Conservation (phyloP, 305 asterid genomes). For the Fraxinus baroniana region DNA sequence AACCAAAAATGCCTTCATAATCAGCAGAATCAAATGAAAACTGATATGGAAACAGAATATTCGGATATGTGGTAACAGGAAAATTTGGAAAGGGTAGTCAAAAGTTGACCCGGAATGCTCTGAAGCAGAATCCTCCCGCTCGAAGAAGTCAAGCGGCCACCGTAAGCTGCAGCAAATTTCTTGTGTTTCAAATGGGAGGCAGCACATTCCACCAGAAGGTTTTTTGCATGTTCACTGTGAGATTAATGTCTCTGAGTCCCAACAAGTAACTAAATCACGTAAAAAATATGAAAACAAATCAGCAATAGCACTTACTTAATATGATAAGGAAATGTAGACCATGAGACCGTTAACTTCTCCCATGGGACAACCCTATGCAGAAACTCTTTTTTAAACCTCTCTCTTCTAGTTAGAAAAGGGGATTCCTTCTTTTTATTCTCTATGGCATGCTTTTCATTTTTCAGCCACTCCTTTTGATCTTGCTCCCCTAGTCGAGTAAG, state of each 20-base stretch:
- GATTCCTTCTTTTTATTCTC: slow-evolving; percentile 89
- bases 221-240: slow-evolving; percentile 72
- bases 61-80: background rate
- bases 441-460: slow-evolving; percentile 69
- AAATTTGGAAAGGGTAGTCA: slow-evolving; percentile 10
- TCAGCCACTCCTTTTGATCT: slow-evolving; percentile 93
- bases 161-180: slow-evolving; percentile 61
- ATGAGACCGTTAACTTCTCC: slow-evolving; percentile 82
- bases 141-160: slow-evolving; percentile 74
- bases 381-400: slow-evolving; percentile 80
- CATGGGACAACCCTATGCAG: slow-evolving; percentile 84
- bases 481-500: slow-evolving; percentile 88
- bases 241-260: slow-evolving; percentile 35
- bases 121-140: slow-evolving; percentile 89
- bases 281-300: slow-evolving; percentile 13
- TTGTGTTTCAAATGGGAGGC: slow-evolving; percentile 85
- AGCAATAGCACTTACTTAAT: slow-evolving; percentile 54
- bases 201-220: slow-evolving; percentile 82
- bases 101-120: slow-evolving; percentile 71
- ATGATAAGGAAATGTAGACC: slow-evolving; percentile 94
- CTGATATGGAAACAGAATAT: background rate
- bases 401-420: slow-evolving; percentile 67
- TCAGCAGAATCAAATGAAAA: slow-evolving; percentile 10
- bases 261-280: slow-evolving; percentile 16
- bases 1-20: slow-evolving; percentile 26